Conservation (phyloP, 305 asterid species). For the Salvia sclarea region DNA sequence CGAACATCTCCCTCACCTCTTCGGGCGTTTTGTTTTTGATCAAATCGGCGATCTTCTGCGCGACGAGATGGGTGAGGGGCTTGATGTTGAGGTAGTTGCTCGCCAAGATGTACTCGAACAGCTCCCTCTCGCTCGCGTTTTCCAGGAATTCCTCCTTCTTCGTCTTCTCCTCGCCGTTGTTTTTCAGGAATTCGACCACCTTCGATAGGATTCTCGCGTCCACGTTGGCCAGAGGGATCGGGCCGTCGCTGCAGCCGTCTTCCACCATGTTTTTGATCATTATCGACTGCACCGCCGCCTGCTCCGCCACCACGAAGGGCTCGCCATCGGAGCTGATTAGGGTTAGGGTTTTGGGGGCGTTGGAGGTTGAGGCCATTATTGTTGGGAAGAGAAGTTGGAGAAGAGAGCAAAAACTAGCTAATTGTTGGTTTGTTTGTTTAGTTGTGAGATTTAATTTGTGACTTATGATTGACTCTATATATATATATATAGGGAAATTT, state of each 20-base stretch:
- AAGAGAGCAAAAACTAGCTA: too few species aligned
- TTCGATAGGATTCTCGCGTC: background rate
- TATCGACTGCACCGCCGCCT: background rate
- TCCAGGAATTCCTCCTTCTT: rapidly evolving
- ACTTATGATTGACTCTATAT: too few species aligned
- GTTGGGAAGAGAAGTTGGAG: background rate
- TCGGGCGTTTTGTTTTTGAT: background rate
- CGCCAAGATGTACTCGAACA: background rate
- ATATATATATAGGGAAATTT: too few species aligned
- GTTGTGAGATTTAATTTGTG: too few species aligned
- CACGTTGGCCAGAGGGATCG: background rate
- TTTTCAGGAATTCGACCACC: background rate
- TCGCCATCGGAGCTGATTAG: background rate
- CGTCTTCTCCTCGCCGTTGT: background rate
- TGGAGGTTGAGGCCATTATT: too few species aligned
- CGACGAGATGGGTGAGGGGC: background rate
- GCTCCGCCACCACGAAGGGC: background rate
- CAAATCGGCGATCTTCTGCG: background rate
- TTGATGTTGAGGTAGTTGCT: background rate
- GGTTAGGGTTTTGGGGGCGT: background rate
- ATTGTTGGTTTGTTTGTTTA: too few species aligned
- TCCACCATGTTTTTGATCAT: background rate
- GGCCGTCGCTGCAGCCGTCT: background rate
- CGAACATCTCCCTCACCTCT: background rate
- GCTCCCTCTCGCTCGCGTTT: too few species aligned